Base-by-base conservation (phyloP, 1,284 basidiomycete genomes). In the Boletellus deceptivus region DNA sequence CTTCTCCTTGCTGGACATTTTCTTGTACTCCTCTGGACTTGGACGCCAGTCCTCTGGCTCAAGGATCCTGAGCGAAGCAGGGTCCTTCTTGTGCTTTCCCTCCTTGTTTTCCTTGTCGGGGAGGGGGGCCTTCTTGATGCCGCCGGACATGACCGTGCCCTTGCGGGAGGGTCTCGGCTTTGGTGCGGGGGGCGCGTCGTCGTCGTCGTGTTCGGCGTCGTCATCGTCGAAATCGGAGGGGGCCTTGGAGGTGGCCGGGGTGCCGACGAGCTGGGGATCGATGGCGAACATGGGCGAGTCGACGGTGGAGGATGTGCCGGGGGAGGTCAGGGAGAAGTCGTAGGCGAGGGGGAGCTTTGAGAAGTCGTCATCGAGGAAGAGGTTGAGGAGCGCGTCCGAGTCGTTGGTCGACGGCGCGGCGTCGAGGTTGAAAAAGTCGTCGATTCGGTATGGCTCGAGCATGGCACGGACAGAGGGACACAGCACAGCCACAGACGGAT, bases 1-100 rank as follows among this genome's bases (percentile, higher is more conserved):
- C 73, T 98, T 98, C 74, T 98, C 95, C 74, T 98, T 98, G 67
- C 85, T 89, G 17, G 84, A 85, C 78, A 99, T 89, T 72, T 93
- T 97, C 71, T 91, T 89, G 76, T 98, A 98, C 61, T 96, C 93
- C 61, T 98, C 94, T 0, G 93, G 88, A 16, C 84, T 83, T 1
- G 90, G 91, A 50, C 88, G 77, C 88, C 89, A 91, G 57, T 89
- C 88, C 49, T 85, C 84, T 5, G 83, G 77, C 35, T 67, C 68
- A 17, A 70, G 59, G 35, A 70, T 68, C 54, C 14, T 58, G 46
- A 68, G 66, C 1, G 57, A 33, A 0, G 45, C 3, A 0, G 18
- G 0, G n/a, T 63, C 62, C 40, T 52, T 59, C 9, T 50, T 56
- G 0, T 46, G 14, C 44, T 42, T 59, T 0, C 52, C 45, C 7